These are phyloP conservation scores for Alternaria viburni DNA, from an alignment of 2,329 filamentous ascomycete species.

Conservation along the genomic window DNA sequence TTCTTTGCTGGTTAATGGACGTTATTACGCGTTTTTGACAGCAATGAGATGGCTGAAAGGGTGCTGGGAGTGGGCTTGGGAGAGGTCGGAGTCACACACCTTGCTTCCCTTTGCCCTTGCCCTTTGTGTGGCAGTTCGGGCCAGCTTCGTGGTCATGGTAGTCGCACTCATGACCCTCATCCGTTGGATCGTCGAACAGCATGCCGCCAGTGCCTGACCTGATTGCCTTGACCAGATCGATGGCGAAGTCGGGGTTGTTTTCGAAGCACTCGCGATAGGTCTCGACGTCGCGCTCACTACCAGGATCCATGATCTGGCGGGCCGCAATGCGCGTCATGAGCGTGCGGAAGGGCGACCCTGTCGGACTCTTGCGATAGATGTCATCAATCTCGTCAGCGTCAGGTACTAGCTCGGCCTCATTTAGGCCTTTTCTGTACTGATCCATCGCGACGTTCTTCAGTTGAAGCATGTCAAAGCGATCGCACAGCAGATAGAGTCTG, in stretches of 20 bases:
- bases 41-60: slow-evolving; percentile 11
- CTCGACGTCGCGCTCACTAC: slow-evolving; percentile 56
- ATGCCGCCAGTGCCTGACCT: slow-evolving; percentile 56
- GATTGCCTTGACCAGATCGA: slow-evolving; percentile 62
- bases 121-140: slow-evolving; percentile 47
- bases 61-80: slow-evolving; percentile 15
- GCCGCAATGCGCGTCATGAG: slow-evolving; percentile 62
- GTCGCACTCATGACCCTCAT: slow-evolving; percentile 51
- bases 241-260: slow-evolving; percentile 58
- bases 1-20: slow-evolving; percentile 47
- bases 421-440: slow-evolving; percentile 59
- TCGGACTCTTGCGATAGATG: slow-evolving; percentile 57
- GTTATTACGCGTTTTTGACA: slow-evolving; percentile 38
- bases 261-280: slow-evolving; percentile 59
- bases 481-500: slow-evolving; percentile 60
- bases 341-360: slow-evolving; percentile 55
- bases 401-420: slow-evolving; percentile 59
- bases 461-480: slow-evolving; percentile 57
- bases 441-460: slow-evolving; percentile 63
- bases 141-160: slow-evolving; percentile 60
- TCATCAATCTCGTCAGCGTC: slow-evolving; percentile 62
- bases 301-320: slow-evolving; percentile 63
- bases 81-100: slow-evolving; percentile 41
- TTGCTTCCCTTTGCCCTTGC: slow-evolving; percentile 43
- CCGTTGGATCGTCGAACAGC: slow-evolving; percentile 60